These are phyloP conservation scores for Coemansia sp. DNA, from an alignment of 192 early-diverging fungal species.

Conservation along the genomic window DNA sequence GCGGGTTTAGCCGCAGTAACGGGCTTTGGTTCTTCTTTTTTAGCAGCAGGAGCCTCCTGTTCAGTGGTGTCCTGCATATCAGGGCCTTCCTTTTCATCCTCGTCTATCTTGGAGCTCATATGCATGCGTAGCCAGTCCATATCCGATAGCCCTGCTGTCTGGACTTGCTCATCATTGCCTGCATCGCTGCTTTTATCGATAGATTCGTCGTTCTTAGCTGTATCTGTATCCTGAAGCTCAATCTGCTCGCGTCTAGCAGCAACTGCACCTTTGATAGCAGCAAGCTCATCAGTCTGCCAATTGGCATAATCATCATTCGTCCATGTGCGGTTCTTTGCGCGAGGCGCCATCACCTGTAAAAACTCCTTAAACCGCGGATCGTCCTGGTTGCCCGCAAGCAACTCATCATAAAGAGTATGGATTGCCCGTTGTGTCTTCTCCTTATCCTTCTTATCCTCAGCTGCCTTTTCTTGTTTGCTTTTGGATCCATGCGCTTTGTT, in stretches of 20 bases:
- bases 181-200: neutral
- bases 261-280: constrained; percentile 32
- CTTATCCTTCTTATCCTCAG: constrained; percentile 19
- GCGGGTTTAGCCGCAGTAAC: neutral
- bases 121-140: constrained; percentile 66
- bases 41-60: neutral
- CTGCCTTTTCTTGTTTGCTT: constrained; percentile 29
- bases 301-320: constrained; percentile 78
- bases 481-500: constrained; percentile 35
- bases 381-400: constrained; percentile 56
- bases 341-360: constrained; percentile 84
- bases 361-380: constrained; percentile 88
- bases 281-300: constrained; percentile 41
- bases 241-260: constrained; percentile 44
- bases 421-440: constrained; percentile 49
- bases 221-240: constrained; percentile 44
- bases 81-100: constrained; percentile 6
- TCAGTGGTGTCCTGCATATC: neutral
- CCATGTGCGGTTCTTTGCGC: constrained; percentile 79
- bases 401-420: constrained; percentile 39
- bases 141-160: constrained; percentile 53
- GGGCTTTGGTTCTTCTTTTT: neutral
- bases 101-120: constrained; percentile 55
- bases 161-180: constrained; percentile 8
- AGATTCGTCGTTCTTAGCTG: constrained; percentile 21